phyloP scores from a whole-genome alignment of 495 filamentous ascomycete species.

The Cercophora samala region DNA sequence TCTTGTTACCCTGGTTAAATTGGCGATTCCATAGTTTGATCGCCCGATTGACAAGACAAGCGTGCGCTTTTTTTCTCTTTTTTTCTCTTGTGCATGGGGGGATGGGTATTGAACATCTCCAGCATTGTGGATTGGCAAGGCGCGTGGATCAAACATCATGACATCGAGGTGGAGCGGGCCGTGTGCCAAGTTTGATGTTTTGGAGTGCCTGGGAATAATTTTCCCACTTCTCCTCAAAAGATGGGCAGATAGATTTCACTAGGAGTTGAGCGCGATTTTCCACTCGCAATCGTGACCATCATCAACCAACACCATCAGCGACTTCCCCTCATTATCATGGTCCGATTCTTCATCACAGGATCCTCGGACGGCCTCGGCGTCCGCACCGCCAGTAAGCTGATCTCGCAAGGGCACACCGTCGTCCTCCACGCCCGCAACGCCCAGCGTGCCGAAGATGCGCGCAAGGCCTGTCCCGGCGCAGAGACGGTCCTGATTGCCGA shows the following conservation, averaged over 20 bases:
- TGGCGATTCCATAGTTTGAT: not conserved
- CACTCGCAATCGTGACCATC: not conserved
- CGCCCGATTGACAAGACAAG: too few relatives aligned
- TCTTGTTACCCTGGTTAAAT: not conserved
- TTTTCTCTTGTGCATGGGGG: too few relatives aligned
- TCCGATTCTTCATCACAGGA: constrained; percentile 55
- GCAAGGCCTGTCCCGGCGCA: constrained; percentile 46
- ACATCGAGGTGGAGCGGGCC: constrained; percentile 5
- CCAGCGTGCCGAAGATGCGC: constrained; percentile 45
- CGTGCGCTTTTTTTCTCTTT: too few relatives aligned
- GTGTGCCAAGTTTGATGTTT: not conserved
- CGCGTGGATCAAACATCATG: not conserved
- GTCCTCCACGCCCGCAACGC: constrained; percentile 56
- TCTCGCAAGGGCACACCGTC: constrained; percentile 52
- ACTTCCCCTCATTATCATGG: constrained; percentile 33
- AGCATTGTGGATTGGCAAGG: not conserved
- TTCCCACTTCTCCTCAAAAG: not conserved
- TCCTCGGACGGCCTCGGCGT: constrained; percentile 51
- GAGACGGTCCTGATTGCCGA: constrained; percentile 51
- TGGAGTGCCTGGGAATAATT: not conserved
- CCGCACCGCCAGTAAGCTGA: constrained; percentile 48
- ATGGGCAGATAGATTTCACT: not conserved
- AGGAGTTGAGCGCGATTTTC: not conserved
- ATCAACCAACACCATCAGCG: too few relatives aligned
- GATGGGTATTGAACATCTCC: not conserved